Base-by-base conservation (phyloP, 331 rosid genomes). In the Acacia pycnantha region DNA sequence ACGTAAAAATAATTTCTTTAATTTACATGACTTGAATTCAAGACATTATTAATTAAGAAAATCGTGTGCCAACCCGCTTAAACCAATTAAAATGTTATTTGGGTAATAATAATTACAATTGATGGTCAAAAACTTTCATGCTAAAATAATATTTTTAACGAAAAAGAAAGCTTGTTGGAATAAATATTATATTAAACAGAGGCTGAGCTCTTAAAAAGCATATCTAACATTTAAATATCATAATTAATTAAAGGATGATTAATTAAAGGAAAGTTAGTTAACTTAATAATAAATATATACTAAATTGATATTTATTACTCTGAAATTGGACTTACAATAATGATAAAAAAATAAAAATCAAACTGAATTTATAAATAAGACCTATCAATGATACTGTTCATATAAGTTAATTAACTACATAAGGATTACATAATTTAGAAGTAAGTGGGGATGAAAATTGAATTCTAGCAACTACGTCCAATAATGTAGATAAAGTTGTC, bases 401-500 rank as follows among this genome's bases (percentile, higher is more conserved):
- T 58, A 22, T 22, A 24, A 24, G 16, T 59, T 62, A 62, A 62
- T 59, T 62, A 62, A 62, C 37, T 24, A 24, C 31, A 26, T 26
- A 16, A 65, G 11, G 16, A 15, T 65, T 29, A 21, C 18, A 40
- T 21, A 1, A 68, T 3, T 1, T 43, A 41, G 11, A 7, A 15
- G 59, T 12, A 72, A 47, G 24, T 14, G 40, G 58, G 59, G 76
- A 71, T 44, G 37, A 47, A 72, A 22, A 72, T 14, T 27, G 11
- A 72, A 12, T 24, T 47, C 12, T 29, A 72, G 41, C 62, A 46
- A 31, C n/a, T 43, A 44, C 56, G 12, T 27, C 8, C 85, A 71
- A 44, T 83, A 44, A 62, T 73, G 78, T 72, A 31, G 46, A 35
- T 18, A 77, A 27, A 35, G 61, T 58, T 61, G 48, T 58, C 82